Base-by-base conservation (phyloP, 2,329 filamentous ascomycete species). In the Xylaria sp. region DNA sequence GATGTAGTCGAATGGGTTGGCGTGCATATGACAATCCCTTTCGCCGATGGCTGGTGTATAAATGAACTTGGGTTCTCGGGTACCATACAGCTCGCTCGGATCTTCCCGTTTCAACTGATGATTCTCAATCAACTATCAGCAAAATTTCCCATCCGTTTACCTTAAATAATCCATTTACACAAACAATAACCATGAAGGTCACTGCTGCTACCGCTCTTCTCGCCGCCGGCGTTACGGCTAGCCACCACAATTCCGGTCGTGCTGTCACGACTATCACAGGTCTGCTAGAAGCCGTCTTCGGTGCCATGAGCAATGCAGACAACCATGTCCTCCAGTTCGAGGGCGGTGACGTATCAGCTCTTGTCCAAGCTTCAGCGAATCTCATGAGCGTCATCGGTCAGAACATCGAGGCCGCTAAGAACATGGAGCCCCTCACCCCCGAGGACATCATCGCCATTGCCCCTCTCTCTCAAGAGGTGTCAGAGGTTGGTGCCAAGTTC, bases 371-470 rank as follows among this genome's bases (percentile, higher is more conserved):
- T 21, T 53, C 60, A 6, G 12, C 40, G 6, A 37, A 51, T 10
- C 66, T 73, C 21, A 42, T 66, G 53, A 12, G 65, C 13, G 61
- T 48, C 32, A 44, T 73, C 40, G 8, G 51, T 4, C 4, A 16
- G 2, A 9, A 55, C 55, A 25, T 60, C n/a, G 25, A 47, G n/a
- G 32, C 9, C 6, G 51, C 55, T n/a, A 3, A 62, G 3, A 21
- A 44, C 2, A 60, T 69, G 48, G 37, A 47, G 3, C 57, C 65
- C 53, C 71, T 76, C 53, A 66, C 70, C 1, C 16, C n/a, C 12
- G 63, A 71, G 9, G 74, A 75, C 21, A 59, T 67, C n/a, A n/a
- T 66, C 16, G 48, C 54, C 35, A 66, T 76, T 27, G 50, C 25
- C 12, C 35, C 23, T 13, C 21, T 65, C 44, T 60, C 68, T 6